Base-by-base conservation (phyloP, 768 basidiomycete species). In the Lepiota venenata region DNA sequence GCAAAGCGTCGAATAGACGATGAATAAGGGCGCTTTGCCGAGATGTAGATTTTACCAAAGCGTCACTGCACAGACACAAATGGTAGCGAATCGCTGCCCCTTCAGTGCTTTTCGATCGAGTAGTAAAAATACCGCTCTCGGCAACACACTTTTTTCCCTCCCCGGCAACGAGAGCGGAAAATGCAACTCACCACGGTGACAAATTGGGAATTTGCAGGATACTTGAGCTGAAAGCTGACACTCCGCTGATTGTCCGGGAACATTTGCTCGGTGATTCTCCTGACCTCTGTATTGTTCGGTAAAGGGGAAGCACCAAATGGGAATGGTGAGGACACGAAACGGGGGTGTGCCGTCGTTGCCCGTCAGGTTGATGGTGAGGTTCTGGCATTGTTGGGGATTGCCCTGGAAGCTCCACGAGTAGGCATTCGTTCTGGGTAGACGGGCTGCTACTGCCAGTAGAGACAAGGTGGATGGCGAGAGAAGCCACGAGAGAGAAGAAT, bases 201-300 rank as follows among this genome's bases (percentile, higher is more conserved):
- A 50, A 92, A 84, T 61, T 88, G 84, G 2, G 87, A 87, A 63
- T 81, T 75, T 45, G 69, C 74, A 0, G 89, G 89, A 63, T 78
- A 91, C 25, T 75, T 77, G 49, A 90, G 75, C 63, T 78, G 68
- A 65, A 91, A 85, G 36, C 66, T 73, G 25, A 81, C 60, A 20
- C 73, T 70, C 2, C 64, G 71, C 5, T 67, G 64, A 21, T 66
- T 61, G 22, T 69, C 56, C 14, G 29, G 32, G 62, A 91, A 90
- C 4, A 76, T 65, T 11, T 81, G 65, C 60, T 79, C 78, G 47
- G 83, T 64, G 44, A 89, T 84, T 39, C 63, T 78, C 25, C 89
- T 76, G 20, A 76, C 84, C 65, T 93, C 90, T 29, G 79, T 69
- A 55, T 78, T 81, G 57, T 83, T 82, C 3, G 78, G 49, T 11